phyloP scores from a whole-genome alignment of 257 asterid genomes.

The Forsythia suspensa region DNA sequence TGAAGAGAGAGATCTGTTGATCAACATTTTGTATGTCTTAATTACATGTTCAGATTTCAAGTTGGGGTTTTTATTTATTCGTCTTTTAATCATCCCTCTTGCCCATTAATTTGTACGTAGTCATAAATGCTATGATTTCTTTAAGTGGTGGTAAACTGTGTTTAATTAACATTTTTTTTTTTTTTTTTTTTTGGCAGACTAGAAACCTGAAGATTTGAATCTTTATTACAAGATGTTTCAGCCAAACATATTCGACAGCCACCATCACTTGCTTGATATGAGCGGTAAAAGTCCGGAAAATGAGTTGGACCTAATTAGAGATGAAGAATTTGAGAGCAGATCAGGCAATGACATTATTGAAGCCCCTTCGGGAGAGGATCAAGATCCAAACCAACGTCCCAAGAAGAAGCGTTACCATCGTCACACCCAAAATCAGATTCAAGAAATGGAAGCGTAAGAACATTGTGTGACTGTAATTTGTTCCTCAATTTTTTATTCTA shows the following conservation, averaged over 20 bases:
- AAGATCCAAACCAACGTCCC: slow-evolving; percentile 65
- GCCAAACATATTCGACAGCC: slow-evolving; percentile 65
- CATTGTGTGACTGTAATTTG: neutral
- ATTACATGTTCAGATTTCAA: too few species aligned
- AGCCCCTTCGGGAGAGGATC: slow-evolving; percentile 72
- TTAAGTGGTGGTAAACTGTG: too few species aligned
- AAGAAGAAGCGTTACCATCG: slow-evolving; percentile 78
- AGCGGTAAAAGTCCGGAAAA: slow-evolving; percentile 49
- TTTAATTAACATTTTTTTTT: too few species aligned
- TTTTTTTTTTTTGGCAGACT: too few species aligned
- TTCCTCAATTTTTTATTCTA: too few species aligned
- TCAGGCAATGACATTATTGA: slow-evolving; percentile 67
- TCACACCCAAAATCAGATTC: slow-evolving; percentile 76
- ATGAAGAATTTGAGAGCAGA: slow-evolving; percentile 68
- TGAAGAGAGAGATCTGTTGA: too few species aligned
- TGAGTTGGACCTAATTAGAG: slow-evolving; percentile 58
- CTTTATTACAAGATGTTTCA: slow-evolving; percentile 51
- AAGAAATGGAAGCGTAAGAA: slow-evolving; percentile 74
- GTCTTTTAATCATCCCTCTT: too few species aligned
- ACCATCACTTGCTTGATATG: slow-evolving; percentile 61
- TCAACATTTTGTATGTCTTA: too few species aligned
- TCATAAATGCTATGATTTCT: too few species aligned
- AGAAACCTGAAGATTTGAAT: too few species aligned
- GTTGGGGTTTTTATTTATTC: too few species aligned
- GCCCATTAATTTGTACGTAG: too few species aligned